Evolutionary conservation across 495 filamentous ascomycete species (phyloP), one percentile per base, ranked within the genome.

Genomic region (Paragyromitra xinjiangensis): DNA sequence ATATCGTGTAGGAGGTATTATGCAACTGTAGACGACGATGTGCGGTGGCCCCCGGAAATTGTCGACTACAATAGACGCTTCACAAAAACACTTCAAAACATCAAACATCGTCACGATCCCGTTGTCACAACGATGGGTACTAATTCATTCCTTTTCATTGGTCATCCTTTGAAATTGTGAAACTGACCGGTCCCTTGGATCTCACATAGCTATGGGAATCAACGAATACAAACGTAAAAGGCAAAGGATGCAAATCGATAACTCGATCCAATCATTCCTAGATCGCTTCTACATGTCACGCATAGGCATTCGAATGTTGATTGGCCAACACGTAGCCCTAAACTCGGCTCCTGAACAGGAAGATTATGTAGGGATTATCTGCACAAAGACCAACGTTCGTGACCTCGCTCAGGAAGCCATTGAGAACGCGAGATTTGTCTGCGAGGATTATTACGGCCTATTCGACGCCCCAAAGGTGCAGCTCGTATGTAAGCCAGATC

Each of bases 221-320:
- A 87, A 97, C 62, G 95, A 99, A 85, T 99, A 96, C 87, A 99
- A 99, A 85, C 92, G 95, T 55, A 95, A 91, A 82, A 90, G 93
- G 69, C 95, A 99, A 86, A 90, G 95, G 55, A 95, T 98, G 92
- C 96, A 98, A 83, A 99, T 99, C 82, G 95, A 98, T 85, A 91
- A 93, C 69, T 95, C 93, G 67, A 97, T 99, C 64, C 95, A 99
- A 83, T 89, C 91, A 64, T 99, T 99, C 85, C 90, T 99, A 69
- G 95, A 99, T 85, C 92, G 95, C 64, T 99, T 99, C 83, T 99
- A 99, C 86, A 99, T 99, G 95, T 97, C 94, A 44, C 94, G 95
- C n/a, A 99, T 99, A 77, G 95, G 95, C 77, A 99, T 99, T 68
- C 93, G 95, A 75, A 99, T 99, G 95, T 89, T 99, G 14, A 97